Evolutionary conservation across 805 yeast genomes (phyloP).

Genomic region (Candida ipomoeae): DNA sequence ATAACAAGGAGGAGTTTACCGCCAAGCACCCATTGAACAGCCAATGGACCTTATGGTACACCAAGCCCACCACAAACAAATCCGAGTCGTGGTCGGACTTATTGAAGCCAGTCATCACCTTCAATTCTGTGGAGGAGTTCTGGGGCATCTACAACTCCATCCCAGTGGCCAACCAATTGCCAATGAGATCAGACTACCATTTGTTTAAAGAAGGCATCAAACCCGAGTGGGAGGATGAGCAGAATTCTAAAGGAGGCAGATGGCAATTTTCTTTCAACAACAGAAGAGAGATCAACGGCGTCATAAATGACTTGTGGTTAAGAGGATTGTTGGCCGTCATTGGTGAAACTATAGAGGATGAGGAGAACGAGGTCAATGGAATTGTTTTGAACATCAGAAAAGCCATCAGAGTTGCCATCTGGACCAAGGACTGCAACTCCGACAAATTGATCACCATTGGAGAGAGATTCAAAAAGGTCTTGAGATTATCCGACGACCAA

Average conservation of each 20-base stretch:
- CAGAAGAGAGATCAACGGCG: slow-evolving; percentile 52
- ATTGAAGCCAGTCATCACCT: slow-evolving; percentile 87
- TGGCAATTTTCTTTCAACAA: slow-evolving; percentile 73
- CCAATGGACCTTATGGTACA: slow-evolving; percentile 96
- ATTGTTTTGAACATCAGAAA: slow-evolving; percentile 81
- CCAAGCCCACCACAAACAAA: slow-evolving; percentile 80
- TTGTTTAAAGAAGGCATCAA: slow-evolving; percentile 89
- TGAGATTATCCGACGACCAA: slow-evolving; percentile 70
- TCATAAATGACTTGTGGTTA: slow-evolving; percentile 89
- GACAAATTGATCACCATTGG: slow-evolving; percentile 69
- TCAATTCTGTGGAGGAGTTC: slow-evolving; percentile 94
- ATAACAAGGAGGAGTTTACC: slow-evolving; percentile 58
- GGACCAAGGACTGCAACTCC: slow-evolving; percentile 82
- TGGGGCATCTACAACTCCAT: slow-evolving; percentile 97
- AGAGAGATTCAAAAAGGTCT: slow-evolving; percentile 78
- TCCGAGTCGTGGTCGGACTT: slow-evolving; percentile 88
- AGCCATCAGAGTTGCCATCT: slow-evolving; percentile 79
- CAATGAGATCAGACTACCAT: slow-evolving; percentile 90
- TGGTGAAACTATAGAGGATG: slow-evolving; percentile 91
- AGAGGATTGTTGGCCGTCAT: slow-evolving; percentile 82
- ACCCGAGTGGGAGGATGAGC: slow-evolving; percentile 97
- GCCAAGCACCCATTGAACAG: slow-evolving; percentile 86
- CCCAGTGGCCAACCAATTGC: slow-evolving; percentile 88
- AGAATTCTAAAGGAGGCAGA: slow-evolving; percentile 88
- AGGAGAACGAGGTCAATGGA: slow-evolving; percentile 84